A percentile compares a stretch with the other conserved stretches of the same genome.
Evolutionary conservation across 2,329 filamentous ascomycete genomes (phyloP).

Genomic region (Alternaria infectoria): DNA sequence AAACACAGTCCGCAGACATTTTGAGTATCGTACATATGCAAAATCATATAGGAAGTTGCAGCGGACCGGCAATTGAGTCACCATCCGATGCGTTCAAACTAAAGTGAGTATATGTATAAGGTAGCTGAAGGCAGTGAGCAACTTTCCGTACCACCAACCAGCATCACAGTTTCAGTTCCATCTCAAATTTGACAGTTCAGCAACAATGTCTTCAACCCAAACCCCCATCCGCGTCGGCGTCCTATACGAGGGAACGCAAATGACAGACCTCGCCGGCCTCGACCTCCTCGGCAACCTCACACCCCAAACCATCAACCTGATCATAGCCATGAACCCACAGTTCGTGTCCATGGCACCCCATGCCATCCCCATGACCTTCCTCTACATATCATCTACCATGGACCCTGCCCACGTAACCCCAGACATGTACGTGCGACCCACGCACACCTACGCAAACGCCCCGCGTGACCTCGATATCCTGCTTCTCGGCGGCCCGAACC

Average conservation of each 20-base stretch:
- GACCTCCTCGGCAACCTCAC: conserved; percentile 51
- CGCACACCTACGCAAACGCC: conserved; percentile 50
- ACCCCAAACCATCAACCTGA: conserved; percentile 25
- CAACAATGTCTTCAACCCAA: background rate
- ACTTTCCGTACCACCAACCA: background rate
- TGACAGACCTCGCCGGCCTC: conserved; percentile 50
- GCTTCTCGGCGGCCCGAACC: conserved; percentile 48
- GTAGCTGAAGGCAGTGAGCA: background rate
- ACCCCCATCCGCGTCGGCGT: conserved; percentile 50
- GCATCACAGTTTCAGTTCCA: background rate
- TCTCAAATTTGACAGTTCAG: background rate
- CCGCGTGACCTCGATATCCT: conserved; percentile 53
- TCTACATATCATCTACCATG: conserved; percentile 48
- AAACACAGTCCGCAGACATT: background rate
- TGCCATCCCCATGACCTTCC: conserved; percentile 45
- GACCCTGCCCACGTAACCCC: conserved; percentile 41
- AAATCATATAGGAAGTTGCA: background rate
- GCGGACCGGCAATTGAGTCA: background rate
- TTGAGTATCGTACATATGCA: background rate
- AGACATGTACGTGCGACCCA: conserved; percentile 44
- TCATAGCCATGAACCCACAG: conserved; percentile 16
- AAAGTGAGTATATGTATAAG: background rate
- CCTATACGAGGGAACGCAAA: conserved; percentile 49
- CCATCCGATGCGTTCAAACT: background rate
- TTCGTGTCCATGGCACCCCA: conserved; percentile 20